phyloP scores from a whole-genome alignment of 2,329 filamentous ascomycete species.

The Eutypa lata region DNA sequence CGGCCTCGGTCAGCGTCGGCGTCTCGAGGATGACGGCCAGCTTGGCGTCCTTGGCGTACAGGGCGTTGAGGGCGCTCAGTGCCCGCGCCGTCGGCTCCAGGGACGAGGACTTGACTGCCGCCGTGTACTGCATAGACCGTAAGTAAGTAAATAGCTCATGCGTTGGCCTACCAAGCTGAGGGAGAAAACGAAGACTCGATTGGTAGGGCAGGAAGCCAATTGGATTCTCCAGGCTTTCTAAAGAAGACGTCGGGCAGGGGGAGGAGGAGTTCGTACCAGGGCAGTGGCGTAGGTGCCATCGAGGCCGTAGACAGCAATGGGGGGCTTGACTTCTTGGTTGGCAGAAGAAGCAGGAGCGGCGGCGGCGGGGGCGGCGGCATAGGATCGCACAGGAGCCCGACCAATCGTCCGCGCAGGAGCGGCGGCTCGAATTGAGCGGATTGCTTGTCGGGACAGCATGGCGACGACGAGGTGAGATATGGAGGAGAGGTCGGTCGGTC shows the following conservation, averaged over 20 bases:
- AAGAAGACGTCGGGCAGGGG: background rate
- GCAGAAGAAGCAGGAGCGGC: constrained; percentile 41
- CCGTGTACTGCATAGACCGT: constrained; percentile 75
- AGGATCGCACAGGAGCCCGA: constrained; percentile 66
- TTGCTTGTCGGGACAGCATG: constrained; percentile 60
- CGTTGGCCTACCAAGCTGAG: too few relatives aligned
- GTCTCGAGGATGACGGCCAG: constrained; percentile 72
- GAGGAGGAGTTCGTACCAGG: constrained; percentile 66
- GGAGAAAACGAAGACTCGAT: too few relatives aligned
- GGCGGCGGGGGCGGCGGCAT: constrained; percentile 64
- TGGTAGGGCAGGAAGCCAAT: constrained; percentile 1
- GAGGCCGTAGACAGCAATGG: constrained; percentile 87
- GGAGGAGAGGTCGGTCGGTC: constrained; percentile 16
- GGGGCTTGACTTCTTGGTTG: constrained; percentile 68
- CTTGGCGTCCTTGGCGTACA: constrained; percentile 81
- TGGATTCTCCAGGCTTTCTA: background rate
- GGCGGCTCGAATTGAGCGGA: constrained; percentile 55
- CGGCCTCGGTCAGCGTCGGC: constrained; percentile 71
- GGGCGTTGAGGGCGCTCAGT: constrained; percentile 64
- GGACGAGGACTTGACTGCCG: constrained; percentile 79
- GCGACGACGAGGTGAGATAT: constrained; percentile 24
- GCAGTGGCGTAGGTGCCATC: constrained; percentile 98
- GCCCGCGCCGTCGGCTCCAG: constrained; percentile 85
- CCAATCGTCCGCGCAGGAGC: constrained; percentile 59
- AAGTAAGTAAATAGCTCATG: constrained; percentile 30